Percentiles rank a stretch among this genome's conserved stretches.
These are phyloP conservation scores for Vanrija sp. DNA, from an alignment of 1,284 basidiomycete genomes.

Conservation along the genomic window DNA sequence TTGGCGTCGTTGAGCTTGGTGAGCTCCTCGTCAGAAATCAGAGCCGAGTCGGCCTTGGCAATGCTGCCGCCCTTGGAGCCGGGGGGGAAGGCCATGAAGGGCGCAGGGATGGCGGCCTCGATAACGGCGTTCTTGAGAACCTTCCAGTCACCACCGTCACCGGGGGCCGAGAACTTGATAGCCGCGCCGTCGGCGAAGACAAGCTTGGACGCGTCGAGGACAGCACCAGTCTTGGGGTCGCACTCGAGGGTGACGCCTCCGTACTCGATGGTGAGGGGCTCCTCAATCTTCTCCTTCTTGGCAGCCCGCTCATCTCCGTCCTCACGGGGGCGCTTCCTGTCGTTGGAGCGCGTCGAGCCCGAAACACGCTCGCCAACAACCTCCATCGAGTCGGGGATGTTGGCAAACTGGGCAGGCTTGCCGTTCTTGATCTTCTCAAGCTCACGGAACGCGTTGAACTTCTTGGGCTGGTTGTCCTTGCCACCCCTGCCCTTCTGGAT, in stretches of 20 bases:
- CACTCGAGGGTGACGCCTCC: conserved; percentile 64
- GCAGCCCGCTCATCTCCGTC: conserved; percentile 43
- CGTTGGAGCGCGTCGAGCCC: neutral
- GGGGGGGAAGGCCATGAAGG: conserved; percentile 45
- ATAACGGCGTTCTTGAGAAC: conserved; percentile 48
- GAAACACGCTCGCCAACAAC: conserved; percentile 30
- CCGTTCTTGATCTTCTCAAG: conserved; percentile 57
- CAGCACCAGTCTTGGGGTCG: conserved; percentile 60
- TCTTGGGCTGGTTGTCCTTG: conserved; percentile 45
- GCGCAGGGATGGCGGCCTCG: conserved; percentile 27
- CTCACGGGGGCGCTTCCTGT: conserved; percentile 45
- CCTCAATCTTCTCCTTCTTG: conserved; percentile 54
- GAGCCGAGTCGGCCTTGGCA: conserved; percentile 47
- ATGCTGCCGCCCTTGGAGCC: conserved; percentile 48
- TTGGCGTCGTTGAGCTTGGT: conserved; percentile 48
- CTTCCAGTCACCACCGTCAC: conserved; percentile 51
- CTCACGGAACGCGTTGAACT: conserved; percentile 87
- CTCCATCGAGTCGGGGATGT: conserved; percentile 40
- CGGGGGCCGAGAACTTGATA: conserved; percentile 43
- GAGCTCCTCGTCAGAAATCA: conserved; percentile 51
- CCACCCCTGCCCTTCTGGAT: conserved; percentile 51
- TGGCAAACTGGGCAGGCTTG: conserved; percentile 32
- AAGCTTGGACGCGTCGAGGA: conserved; percentile 40
- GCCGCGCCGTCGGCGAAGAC: conserved; percentile 49
- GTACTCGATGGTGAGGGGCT: conserved; percentile 50